Evolutionary conservation across 805 yeast genomes (phyloP), one percentile per base, ranked within the genome.

Genomic region (Debaryomyces prosopidis): DNA sequence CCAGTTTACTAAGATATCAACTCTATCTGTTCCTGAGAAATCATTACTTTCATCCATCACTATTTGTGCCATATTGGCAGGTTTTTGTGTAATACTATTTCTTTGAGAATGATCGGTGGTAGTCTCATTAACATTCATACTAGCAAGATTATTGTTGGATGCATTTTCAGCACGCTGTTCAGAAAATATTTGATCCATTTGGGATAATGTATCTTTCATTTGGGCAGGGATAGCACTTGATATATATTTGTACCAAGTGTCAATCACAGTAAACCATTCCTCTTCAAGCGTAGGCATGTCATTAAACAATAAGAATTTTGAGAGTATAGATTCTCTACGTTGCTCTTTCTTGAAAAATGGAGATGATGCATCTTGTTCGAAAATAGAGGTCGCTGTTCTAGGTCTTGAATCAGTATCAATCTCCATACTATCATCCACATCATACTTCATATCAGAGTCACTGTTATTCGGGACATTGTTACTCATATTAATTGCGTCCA

Each of bases 141-240:
- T 30, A 14, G 12, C 33, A 30, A 30, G 14, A 5, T 14, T 30
- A 4, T 14, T 36, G 34, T 11, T 12, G 26, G 26, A 23, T 16
- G 20, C 28, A 23, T 43, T 54, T 37, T 57, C 69, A 3, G 62
- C 62, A 39, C 63, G 51, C 43, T 66, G 71, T 42, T 65, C 68
- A 3, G 61, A 57, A n/a, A 55, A 54, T 14, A 68, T 58, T 46
- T 67, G 72, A 41, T 68, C 73, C 40, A 62, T 67, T 34, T 68
- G 70, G 34, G 71, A 62, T 18, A 69, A 45, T 23, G 58, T 62
- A 11, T 43, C 42, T 36, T 55, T 60, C n/a, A 52, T 57, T 19
- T 52, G 57, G 2, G 51, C 46, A 2, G 76, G 75, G 12, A 68
- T 51, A 1, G 67, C 55, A 19, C 62, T 60, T 14, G 28, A 30